Conservation (phyloP, 371 early-diverging fungal species). For the Rhizopus sp. region DNA sequence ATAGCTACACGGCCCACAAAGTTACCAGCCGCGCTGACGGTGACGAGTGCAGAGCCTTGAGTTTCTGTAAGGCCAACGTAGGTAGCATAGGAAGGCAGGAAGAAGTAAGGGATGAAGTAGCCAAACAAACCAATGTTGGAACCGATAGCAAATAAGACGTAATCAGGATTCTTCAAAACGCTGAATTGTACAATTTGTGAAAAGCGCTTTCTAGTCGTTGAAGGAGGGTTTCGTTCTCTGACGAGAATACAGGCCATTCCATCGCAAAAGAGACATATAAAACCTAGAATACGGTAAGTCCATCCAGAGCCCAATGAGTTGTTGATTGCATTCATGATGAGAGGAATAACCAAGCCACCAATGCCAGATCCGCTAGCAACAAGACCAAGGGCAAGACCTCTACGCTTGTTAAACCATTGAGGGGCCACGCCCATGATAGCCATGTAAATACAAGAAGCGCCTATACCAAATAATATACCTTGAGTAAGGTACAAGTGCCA, state of each 20-base stretch:
- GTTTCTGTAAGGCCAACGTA: conserved; percentile 29
- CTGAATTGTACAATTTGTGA: conserved; percentile 45
- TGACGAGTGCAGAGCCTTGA: conserved; percentile 34
- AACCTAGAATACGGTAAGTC: conserved; percentile 59
- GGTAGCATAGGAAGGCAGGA: conserved; percentile 46
- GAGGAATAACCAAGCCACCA: conserved; percentile 74
- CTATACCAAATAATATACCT: conserved; percentile 68
- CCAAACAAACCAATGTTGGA: conserved; percentile 51
- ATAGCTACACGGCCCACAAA: conserved; percentile 61
- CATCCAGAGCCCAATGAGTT: conserved; percentile 54
- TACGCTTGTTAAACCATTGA: conserved; percentile 75
- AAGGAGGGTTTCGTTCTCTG: conserved; percentile 30
- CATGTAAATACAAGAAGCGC: conserved; percentile 56
- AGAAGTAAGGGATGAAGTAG: conserved; percentile 66
- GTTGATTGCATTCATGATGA: conserved; percentile 63
- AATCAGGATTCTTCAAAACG: conserved; percentile 46
- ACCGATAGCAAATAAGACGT: conserved; percentile 44
- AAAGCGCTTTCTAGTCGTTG: conserved; percentile 22
- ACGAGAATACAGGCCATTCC: conserved; percentile 38
- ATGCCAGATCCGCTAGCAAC: conserved; percentile 78
- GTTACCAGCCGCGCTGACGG: conserved; percentile 52
- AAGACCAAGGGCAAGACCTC: conserved; percentile 76
- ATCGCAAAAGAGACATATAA: conserved; percentile 48
- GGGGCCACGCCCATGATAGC: conserved; percentile 57
- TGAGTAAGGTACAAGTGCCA: conserved; percentile 75